These are phyloP conservation scores for Metschnikowia rubicola DNA, from an alignment of 805 yeast species.

Conservation along the genomic window DNA sequence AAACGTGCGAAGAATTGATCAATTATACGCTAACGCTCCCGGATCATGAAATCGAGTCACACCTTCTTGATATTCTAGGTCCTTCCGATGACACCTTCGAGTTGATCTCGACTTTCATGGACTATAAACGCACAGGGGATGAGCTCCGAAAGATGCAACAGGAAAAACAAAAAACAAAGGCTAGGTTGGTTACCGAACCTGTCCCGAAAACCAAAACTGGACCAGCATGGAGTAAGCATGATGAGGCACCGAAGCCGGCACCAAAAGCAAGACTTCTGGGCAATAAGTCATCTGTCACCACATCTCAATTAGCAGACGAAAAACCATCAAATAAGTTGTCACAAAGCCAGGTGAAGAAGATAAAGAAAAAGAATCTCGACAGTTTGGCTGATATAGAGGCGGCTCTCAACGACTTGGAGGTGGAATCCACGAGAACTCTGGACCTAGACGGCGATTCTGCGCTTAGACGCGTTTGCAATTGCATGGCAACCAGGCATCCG, in stretches of 20 bases:
- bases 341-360: slow-evolving; percentile 27
- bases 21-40: slow-evolving; percentile 48
- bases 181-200: slow-evolving; percentile 1
- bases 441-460: slow-evolving; percentile 2
- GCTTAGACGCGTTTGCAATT: slow-evolving; percentile 52
- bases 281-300: slow-evolving; percentile 32
- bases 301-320: slow-evolving; percentile 45
- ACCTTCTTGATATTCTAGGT: slow-evolving; percentile 56
- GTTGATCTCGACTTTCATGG: slow-evolving; percentile 44
- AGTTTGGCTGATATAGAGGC: slow-evolving; percentile 62
- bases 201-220: neutral
- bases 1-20: slow-evolving; percentile 51
- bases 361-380: slow-evolving; percentile 47
- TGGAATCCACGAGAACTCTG: slow-evolving; percentile 14
- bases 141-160: slow-evolving; percentile 7
- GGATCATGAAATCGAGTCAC: slow-evolving; percentile 47
- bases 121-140: slow-evolving; percentile 33
- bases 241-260: slow-evolving; percentile 5
- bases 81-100: slow-evolving; percentile 50
- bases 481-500: slow-evolving; percentile 88
- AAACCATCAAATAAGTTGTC: slow-evolving; percentile 30
- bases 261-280: slow-evolving; percentile 10
- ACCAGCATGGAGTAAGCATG: slow-evolving; percentile 3
- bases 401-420: slow-evolving; percentile 52
- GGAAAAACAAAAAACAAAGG: slow-evolving; percentile 1